Conservation (phyloP, 495 filamentous ascomycete genomes). For the Neurospora intermedia region DNA sequence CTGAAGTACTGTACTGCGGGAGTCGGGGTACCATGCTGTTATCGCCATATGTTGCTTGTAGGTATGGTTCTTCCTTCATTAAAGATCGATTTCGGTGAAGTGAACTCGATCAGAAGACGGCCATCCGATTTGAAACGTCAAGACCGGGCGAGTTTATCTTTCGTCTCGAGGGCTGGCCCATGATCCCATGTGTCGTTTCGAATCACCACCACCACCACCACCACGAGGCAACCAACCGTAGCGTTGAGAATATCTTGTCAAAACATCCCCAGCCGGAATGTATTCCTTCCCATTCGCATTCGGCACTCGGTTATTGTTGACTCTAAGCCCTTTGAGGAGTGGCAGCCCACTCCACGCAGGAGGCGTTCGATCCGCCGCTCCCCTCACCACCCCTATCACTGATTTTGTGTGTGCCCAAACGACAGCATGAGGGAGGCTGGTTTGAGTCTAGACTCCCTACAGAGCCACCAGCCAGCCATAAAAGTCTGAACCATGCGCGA, state of each 20-base stretch:
- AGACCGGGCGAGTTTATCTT: background rate
- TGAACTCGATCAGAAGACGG: background rate
- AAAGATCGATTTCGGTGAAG: background rate
- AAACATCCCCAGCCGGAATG: background rate
- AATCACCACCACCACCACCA: background rate
- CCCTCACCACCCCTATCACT: background rate
- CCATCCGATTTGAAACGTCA: background rate
- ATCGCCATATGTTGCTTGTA: background rate
- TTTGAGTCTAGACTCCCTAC: background rate
- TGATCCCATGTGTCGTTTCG: background rate
- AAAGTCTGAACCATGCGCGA: background rate
- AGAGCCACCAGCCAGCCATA: background rate
- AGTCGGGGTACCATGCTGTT: background rate
- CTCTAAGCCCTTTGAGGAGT: background rate
- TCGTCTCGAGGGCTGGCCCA: background rate
- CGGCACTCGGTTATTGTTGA: background rate
- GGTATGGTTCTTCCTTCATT: background rate
- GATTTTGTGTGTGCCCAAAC: background rate
- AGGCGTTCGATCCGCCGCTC: background rate
- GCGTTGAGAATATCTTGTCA: background rate
- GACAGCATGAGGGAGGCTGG: background rate
- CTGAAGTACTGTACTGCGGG: background rate
- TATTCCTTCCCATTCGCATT: background rate
- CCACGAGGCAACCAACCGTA: background rate
- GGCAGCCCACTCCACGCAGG: background rate